Evolutionary conservation across 1,139 yeast species (phyloP).

Genomic region (Blastobotrys elegans): DNA sequence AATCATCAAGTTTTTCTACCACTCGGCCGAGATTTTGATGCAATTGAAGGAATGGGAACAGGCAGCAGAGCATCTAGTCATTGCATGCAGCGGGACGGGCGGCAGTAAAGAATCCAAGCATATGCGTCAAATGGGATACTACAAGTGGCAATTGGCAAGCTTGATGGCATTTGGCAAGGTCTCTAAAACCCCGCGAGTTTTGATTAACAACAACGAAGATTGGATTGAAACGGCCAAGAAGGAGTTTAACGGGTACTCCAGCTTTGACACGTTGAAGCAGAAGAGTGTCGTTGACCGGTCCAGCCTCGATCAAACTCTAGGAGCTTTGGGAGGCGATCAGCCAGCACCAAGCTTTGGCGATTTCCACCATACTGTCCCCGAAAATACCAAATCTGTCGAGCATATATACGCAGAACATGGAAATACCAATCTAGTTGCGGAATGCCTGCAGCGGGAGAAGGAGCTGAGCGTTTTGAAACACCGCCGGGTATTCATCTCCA

Average conservation of each 20-base stretch:
- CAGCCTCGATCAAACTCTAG: not conserved
- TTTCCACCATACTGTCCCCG: no score
- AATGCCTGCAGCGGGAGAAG: not conserved
- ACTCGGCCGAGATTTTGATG: slow-evolving; percentile 23
- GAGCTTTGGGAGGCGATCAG: not conserved
- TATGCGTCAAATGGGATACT: not conserved
- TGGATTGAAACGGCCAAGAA: not conserved
- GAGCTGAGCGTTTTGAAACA: slow-evolving; percentile 2
- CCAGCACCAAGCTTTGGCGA: not conserved
- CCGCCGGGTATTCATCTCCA: slow-evolving; percentile 2
- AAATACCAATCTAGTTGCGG: not conserved
- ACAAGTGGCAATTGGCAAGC: slow-evolving; percentile 3
- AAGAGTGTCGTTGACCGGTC: not conserved
- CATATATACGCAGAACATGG: not conserved
- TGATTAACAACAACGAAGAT: not conserved
- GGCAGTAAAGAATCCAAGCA: not conserved
- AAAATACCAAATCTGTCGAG: not conserved
- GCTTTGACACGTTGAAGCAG: not conserved
- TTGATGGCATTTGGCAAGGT: slow-evolving; percentile 3
- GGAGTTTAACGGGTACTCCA: not conserved
- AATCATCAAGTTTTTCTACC: slow-evolving; percentile 23
- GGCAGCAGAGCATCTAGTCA: slow-evolving; percentile 24
- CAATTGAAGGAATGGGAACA: slow-evolving; percentile 18
- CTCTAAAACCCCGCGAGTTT: not conserved
- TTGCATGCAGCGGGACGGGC: slow-evolving; percentile 15